phyloP scores from a whole-genome alignment of 225 moss, liverwort and hornwort species.

The Anthoceros angustus region DNA sequence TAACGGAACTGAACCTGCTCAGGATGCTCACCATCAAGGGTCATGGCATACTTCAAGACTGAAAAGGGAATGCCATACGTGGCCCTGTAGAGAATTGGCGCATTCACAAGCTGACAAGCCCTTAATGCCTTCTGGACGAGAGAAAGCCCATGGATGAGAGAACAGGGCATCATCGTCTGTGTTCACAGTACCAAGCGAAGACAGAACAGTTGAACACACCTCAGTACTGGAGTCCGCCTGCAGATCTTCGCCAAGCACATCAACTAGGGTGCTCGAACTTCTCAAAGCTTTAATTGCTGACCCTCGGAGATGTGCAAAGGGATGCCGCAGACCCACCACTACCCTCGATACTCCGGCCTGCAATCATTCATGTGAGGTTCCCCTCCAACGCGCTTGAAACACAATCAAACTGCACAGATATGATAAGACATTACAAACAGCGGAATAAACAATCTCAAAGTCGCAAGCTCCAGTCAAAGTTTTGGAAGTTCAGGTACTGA shows the following conservation, averaged over 20 bases:
- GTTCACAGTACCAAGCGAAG: not conserved
- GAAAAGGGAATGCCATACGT: constrained; percentile 66
- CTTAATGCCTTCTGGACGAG: constrained; percentile 50
- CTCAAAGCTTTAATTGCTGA: constrained; percentile 58
- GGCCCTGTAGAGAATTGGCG: constrained; percentile 75
- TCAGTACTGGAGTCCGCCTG: constrained; percentile 21
- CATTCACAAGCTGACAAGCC: constrained; percentile 70
- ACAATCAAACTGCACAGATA: too few relatives aligned
- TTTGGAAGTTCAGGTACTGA: not conserved
- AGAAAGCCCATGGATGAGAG: not conserved
- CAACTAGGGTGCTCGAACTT: constrained; percentile 43
- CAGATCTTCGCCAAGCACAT: constrained; percentile 54
- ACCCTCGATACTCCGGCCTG: constrained; percentile 88
- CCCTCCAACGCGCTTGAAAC: not conserved
- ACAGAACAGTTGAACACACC: constrained; percentile 12
- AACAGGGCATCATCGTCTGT: not conserved
- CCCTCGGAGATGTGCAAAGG: constrained; percentile 64
- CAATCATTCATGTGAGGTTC: not conserved
- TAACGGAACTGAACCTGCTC: not conserved
- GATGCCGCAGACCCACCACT: constrained; percentile 73
- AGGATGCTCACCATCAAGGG: constrained; percentile 51
- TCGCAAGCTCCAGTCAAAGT: not conserved
- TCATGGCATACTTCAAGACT: constrained; percentile 95
- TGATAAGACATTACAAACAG: too few relatives aligned
- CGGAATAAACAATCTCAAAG: not conserved